Conservation (phyloP, 768 basidiomycete genomes). For the Agrocybe chaxingu region DNA sequence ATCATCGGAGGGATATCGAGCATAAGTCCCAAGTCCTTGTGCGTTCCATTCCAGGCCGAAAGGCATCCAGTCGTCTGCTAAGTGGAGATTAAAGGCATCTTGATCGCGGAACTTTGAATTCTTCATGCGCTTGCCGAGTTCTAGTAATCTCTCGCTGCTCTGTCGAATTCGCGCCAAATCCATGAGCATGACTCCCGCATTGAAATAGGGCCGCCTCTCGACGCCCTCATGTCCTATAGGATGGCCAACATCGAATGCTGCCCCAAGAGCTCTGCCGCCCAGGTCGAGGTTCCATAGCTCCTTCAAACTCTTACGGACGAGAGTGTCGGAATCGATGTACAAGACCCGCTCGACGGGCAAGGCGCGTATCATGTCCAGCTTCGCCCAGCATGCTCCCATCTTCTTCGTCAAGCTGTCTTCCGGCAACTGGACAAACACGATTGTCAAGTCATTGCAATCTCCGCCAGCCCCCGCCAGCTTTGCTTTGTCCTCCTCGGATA, state of each 20-base stretch:
- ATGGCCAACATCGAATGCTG: slow-evolving; percentile 44
- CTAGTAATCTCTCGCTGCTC: slow-evolving; percentile 21
- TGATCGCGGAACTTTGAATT: slow-evolving; percentile 40
- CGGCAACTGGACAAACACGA: slow-evolving; percentile 41
- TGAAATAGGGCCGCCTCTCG: slow-evolving; percentile 42
- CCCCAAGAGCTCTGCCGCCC: slow-evolving; percentile 37
- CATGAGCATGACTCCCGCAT: slow-evolving; percentile 51
- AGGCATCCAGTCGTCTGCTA: slow-evolving; percentile 38
- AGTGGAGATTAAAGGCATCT: slow-evolving; percentile 47
- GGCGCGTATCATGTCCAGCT: slow-evolving; percentile 42
- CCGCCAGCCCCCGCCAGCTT: slow-evolving; percentile 29
- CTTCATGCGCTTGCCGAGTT: slow-evolving; percentile 21
- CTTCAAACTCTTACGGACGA: slow-evolving; percentile 38
- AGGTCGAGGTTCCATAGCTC: slow-evolving; percentile 46
- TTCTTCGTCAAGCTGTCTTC: slow-evolving; percentile 20
- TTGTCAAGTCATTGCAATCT: slow-evolving; percentile 25
- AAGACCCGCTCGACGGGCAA: slow-evolving; percentile 48
- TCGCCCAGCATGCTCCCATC: slow-evolving; percentile 42
- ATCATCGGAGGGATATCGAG: slow-evolving; percentile 28
- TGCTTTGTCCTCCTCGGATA: slow-evolving; percentile 30
- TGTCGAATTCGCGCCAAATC: slow-evolving; percentile 39
- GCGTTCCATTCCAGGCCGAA: slow-evolving; percentile 50
- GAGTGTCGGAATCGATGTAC: slow-evolving; percentile 52
- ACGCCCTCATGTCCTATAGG: slow-evolving; percentile 42
- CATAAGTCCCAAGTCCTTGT: slow-evolving; percentile 56